These are phyloP conservation scores for Phytophthora fragariae DNA, from an alignment of 352 stramenopile species.

Conservation along the genomic window DNA sequence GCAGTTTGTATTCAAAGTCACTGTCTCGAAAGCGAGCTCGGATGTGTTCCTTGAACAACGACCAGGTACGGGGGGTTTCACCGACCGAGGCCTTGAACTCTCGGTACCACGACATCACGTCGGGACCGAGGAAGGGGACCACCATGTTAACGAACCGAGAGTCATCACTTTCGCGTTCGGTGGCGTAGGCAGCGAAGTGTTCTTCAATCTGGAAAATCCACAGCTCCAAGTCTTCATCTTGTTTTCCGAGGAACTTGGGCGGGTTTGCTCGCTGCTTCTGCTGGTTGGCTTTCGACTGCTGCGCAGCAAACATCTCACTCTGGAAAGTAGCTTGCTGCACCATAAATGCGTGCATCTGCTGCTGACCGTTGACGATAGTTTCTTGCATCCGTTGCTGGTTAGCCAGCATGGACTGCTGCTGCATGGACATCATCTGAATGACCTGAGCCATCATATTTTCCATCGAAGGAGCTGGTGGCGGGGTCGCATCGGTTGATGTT, in stretches of 20 bases:
- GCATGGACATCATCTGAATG: too few relatives aligned
- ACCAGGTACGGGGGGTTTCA: neutral
- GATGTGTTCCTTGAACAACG: neutral
- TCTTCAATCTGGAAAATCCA: neutral
- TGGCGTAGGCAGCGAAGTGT: neutral
- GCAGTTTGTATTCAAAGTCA: neutral
- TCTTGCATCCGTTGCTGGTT: too few relatives aligned
- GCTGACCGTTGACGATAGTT: too few relatives aligned
- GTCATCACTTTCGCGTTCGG: neutral
- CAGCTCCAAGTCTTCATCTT: neutral
- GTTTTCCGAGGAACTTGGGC: neutral
- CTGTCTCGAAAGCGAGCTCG: neutral
- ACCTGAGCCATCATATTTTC: too few relatives aligned
- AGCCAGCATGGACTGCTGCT: too few relatives aligned
- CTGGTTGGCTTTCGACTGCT: neutral
- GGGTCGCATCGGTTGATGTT: too few relatives aligned
- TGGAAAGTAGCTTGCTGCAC: neutral
- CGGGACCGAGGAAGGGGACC: neutral
- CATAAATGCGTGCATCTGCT: neutral
- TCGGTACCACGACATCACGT: neutral
- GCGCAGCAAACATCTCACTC: neutral
- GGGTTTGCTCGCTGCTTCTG: neutral
- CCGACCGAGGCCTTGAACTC: neutral
- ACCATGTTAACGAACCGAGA: neutral
- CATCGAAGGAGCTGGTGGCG: too few relatives aligned